Evolutionary conservation across 1,284 basidiomycete genomes (phyloP), one percentile per base, ranked within the genome.

Genomic region (Trichosporon sp.): DNA sequence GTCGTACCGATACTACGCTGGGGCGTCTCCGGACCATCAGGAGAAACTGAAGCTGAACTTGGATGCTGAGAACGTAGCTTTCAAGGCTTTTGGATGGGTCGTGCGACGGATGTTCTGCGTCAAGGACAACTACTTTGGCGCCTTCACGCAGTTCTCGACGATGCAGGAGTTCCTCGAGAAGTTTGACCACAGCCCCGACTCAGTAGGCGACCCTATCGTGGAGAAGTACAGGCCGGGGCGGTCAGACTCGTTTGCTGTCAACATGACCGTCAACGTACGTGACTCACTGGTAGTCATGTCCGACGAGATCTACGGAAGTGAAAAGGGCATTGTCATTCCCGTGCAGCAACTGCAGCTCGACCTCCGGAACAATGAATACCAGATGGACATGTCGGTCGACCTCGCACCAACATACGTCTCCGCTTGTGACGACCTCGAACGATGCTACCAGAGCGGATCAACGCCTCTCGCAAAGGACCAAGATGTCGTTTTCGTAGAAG

Each of bases 121-220:
- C 60, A 87, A 89, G 61, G 92, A 95, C 71, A 95, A 96, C 76
- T 96, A 96, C 77, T 87, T 95, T 63, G 94, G 94, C 19, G 85
- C 86, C 4, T 96, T 94, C 78, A 95, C 92, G 1, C 90, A 94
- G 71, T 96, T 93, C 73, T 88, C 88, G 7, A 95, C 91, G 0
- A 83, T 92, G 58, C 85, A 85, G 31, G 94, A 96, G 80, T 94
- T 91, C 74, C 81, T 92, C 59, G 85, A 88, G 61, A 89, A 87
- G 75, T 84, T 86, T 29, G 84, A 82, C 60, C 82, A 81, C 64
- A 85, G 84, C 4, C 78, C 84, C 5, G 83, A 86, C 23, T 71
- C 67, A 2, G 82, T 87, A 5, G 93, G 92, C 4, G 93, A 96
- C 78, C 91, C 91, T 1, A 83, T 94, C 2, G 81, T 85, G 49